Evolutionary conservation across 495 filamentous ascomycete genomes (phyloP), one percentile per base, ranked within the genome.

Genomic region (Aspergillus mulundensis): DNA sequence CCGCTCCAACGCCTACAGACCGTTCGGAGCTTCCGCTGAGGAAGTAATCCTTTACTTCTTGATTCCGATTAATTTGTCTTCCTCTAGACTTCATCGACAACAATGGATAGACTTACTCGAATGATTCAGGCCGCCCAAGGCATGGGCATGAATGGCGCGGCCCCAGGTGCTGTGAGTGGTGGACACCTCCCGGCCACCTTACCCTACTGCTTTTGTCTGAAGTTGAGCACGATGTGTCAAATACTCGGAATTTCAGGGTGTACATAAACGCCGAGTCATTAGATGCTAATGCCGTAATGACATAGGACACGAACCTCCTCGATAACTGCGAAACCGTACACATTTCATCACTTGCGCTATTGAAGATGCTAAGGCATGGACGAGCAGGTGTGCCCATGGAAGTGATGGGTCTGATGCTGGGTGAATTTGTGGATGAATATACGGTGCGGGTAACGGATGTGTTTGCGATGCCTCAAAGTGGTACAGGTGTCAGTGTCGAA

Each of bases 261-360:
- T 28, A 14, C 40, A 23, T 14, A 15, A 19, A 7, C 25, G 43
- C 7, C 20, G 16, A 18, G 18, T 28, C 19, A 38, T 5, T 25
- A 50, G 11, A 53, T 28, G 50, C 66, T 66, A 54, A 65, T 48
- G 43, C 7, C 19, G 23, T 32, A 14, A 21, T 56, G 8, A 28
- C 36, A 19, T 60, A 96, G 90, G 91, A 97, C 62, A 91, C 88
- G 15, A 89, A 84, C 66, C 80, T 97, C 41, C 91, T 97, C 66
- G 94, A 98, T 75, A 98, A 98, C 77, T 96, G 94, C 62, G 94
- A 98, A 79, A 98, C 95, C 52, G 94, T 98, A 64, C 95, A 98
- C 76, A 97, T 98, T 66, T 98, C 94, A 23, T 98, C 94, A 28
- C 83, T 98, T 59, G 94, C 94, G 59, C 82, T 98, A 36, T 81